phyloP scores from a whole-genome alignment of 2,329 filamentous ascomycete genomes.

The Geosmithia putterillii region DNA sequence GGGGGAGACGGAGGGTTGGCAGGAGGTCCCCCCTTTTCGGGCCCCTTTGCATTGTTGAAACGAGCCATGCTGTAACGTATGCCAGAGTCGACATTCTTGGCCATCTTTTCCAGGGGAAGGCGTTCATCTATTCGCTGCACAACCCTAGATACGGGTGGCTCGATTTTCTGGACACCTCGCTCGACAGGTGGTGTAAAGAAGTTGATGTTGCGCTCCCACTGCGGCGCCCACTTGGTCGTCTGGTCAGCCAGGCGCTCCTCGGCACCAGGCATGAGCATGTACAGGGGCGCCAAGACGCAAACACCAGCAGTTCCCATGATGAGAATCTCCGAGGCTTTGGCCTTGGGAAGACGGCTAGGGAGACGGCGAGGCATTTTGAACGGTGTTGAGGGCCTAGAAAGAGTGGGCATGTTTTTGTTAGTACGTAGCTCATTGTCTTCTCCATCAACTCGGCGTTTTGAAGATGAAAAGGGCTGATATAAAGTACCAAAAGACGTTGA shows the following conservation, averaged over 20 bases:
- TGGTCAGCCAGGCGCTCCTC: slow-evolving; percentile 40
- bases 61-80: slow-evolving; percentile 34
- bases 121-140: slow-evolving; percentile 32
- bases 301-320: slow-evolving; percentile 42
- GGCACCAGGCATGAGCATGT: slow-evolving; percentile 43
- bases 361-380: slow-evolving; percentile 30
- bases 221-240: slow-evolving; percentile 45
- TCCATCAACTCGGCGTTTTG: background rate
- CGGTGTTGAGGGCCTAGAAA: background rate
- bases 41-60: slow-evolving; percentile 4
- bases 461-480: background rate
- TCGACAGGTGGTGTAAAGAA: slow-evolving; percentile 37
- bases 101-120: slow-evolving; percentile 37
- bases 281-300: slow-evolving; percentile 41
- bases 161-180: slow-evolving; percentile 32
- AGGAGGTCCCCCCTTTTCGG: background rate
- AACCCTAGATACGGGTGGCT: slow-evolving; percentile 31
- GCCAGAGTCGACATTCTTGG: slow-evolving; percentile 31
- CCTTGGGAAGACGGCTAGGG: slow-evolving; percentile 31
- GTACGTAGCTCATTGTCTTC: background rate
- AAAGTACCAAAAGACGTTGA: background rate
- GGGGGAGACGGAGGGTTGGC: background rate
- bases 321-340: slow-evolving; percentile 34
- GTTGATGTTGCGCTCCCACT: slow-evolving; percentile 46
- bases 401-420: background rate